Evolutionary conservation across 257 asterid genomes (phyloP).

Genomic region (Nicotiana knightiana): DNA sequence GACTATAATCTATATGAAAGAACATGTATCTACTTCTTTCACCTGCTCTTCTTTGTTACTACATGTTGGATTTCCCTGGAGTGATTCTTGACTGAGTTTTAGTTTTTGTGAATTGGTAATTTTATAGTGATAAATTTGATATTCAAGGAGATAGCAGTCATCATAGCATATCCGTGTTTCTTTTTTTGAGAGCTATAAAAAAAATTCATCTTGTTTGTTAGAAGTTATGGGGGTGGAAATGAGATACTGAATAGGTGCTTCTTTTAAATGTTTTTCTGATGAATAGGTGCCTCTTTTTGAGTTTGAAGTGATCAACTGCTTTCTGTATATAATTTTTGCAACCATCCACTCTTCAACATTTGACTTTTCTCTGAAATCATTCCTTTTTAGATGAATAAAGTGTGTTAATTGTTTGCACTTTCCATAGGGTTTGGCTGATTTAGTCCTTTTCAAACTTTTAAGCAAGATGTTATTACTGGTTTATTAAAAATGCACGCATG

Average conservation of each 20-base stretch:
- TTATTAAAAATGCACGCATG: neutral
- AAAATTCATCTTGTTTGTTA: neutral
- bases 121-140: neutral
- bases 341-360: too few relatives aligned
- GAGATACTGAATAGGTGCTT: neutral
- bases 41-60: too few relatives aligned
- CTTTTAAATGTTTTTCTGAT: neutral
- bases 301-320: too few relatives aligned
- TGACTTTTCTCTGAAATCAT: too few relatives aligned
- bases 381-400: neutral
- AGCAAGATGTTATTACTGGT: neutral
- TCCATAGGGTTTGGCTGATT: neutral
- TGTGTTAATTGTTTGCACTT: neutral
- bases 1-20: too few relatives aligned
- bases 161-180: neutral
- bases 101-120: neutral
- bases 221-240: neutral
- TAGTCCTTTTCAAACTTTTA: neutral
- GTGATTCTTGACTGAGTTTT: too few relatives aligned
- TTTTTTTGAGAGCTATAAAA: too few relatives aligned
- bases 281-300: too few relatives aligned
- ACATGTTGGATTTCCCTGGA: too few relatives aligned
- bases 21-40: too few relatives aligned
- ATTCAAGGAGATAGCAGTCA: neutral
- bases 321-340: too few relatives aligned